phyloP scores from a whole-genome alignment of 2,329 filamentous ascomycete species.

The Thelonectria discophora region DNA sequence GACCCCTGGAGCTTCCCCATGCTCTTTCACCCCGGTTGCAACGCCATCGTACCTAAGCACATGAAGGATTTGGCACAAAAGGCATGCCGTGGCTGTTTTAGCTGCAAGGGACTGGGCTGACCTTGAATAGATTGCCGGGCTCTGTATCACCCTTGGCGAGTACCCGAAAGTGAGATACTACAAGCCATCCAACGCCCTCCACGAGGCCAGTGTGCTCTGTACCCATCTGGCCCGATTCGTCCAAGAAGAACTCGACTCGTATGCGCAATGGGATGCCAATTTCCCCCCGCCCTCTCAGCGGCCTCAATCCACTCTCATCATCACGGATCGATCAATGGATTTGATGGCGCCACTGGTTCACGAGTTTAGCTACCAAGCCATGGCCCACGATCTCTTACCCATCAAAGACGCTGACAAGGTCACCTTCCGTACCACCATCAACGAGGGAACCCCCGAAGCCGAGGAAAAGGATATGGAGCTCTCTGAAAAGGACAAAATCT shows the following conservation, averaged over 20 bases:
- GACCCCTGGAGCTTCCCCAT: conserved; percentile 97
- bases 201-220: conserved; percentile 89
- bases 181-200: conserved; percentile 74
- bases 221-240: conserved; percentile 90
- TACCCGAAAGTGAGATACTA: conserved; percentile 95
- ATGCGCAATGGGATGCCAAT: conserved; percentile 82
- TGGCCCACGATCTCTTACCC: conserved; percentile 92
- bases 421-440: conserved; percentile 81
- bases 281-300: conserved; percentile 83
- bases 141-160: conserved; percentile 93
- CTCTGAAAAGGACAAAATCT: conserved; percentile 88
- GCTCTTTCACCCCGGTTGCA: conserved; percentile 90
- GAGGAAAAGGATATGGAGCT: conserved; percentile 93
- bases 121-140: conserved; percentile 54
- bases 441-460: conserved; percentile 74
- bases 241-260: conserved; percentile 89
- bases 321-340: conserved; percentile 94
- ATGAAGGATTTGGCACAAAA: conserved; percentile 89
- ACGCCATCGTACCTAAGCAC: conserved; percentile 81
- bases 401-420: conserved; percentile 91
- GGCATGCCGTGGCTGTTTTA: conserved; percentile 56
- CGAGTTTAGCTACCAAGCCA: conserved; percentile 98
- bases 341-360: conserved; percentile 86
- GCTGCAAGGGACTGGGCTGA: conserved; percentile 10
- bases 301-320: conserved; percentile 82